Conservation (phyloP, 495 filamentous ascomycete genomes). For the Hapsidospora chrysogenum region DNA sequence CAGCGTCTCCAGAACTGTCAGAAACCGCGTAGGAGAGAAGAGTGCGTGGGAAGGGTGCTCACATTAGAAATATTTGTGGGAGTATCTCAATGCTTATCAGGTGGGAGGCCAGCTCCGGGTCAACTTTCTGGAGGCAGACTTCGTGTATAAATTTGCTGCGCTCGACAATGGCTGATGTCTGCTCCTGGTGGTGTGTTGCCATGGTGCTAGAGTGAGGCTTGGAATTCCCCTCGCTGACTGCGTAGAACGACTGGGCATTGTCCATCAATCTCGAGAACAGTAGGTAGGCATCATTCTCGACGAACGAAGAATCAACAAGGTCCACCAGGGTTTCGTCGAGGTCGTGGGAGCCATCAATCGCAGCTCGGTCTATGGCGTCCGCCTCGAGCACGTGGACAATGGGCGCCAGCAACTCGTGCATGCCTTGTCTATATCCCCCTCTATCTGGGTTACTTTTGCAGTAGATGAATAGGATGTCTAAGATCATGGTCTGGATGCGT, state of each 20-base stretch:
- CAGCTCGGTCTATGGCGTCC: slow-evolving; percentile 45
- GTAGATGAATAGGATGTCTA: slow-evolving; percentile 84
- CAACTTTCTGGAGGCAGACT: slow-evolving; percentile 54
- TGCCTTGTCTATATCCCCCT: slow-evolving; percentile 81
- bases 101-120: slow-evolving; percentile 69
- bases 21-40: slow-evolving; percentile 1
- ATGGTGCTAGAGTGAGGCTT: no score
- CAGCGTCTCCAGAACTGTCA: slow-evolving; percentile 48
- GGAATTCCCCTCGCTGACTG: slow-evolving; percentile 30
- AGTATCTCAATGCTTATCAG: slow-evolving; percentile 72
- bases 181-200: background rate
- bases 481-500: slow-evolving; percentile 60
- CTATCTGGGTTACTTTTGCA: slow-evolving; percentile 82
- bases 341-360: slow-evolving; percentile 15
- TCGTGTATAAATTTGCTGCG: slow-evolving; percentile 77
- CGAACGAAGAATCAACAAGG: slow-evolving; percentile 48
- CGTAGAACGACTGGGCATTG: slow-evolving; percentile 73
- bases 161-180: slow-evolving; percentile 58
- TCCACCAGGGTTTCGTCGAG: slow-evolving; percentile 31
- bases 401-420: slow-evolving; percentile 90
- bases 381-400: slow-evolving; percentile 75
- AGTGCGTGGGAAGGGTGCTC: slow-evolving; percentile 1
- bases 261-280: slow-evolving; percentile 80
- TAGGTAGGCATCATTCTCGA: slow-evolving; percentile 85
- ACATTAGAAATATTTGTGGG: slow-evolving; percentile 96